phyloP scores from a whole-genome alignment of 2,329 filamentous ascomycete species.

The Colletotrichum lindemuthianum region DNA sequence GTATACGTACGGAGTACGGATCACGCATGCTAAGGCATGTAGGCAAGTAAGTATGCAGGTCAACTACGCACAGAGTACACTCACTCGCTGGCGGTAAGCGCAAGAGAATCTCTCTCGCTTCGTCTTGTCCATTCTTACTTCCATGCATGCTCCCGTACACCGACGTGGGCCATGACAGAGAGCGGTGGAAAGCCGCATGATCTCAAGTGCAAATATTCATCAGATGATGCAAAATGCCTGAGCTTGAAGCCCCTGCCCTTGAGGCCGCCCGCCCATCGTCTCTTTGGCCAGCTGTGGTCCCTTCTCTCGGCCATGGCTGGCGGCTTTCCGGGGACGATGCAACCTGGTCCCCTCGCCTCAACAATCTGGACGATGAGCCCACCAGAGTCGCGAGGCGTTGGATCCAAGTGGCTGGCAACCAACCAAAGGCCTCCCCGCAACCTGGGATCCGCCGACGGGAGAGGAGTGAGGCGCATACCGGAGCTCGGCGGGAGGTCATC shows the following conservation, averaged over 20 bases:
- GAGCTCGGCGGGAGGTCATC: neutral
- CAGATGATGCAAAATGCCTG: constrained; percentile 18
- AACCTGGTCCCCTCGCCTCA: neutral
- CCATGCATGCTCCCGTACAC: constrained; percentile 30
- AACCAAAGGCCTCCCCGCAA: neutral
- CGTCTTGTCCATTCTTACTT: constrained; percentile 2
- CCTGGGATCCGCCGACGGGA: neutral
- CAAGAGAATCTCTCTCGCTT: constrained; percentile 5
- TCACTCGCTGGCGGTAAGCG: neutral
- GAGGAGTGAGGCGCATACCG: constrained; percentile 15
- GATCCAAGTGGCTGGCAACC: constrained; percentile 4
- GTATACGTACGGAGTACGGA: too few species aligned
- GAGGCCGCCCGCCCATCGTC: neutral
- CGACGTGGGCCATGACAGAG: constrained; percentile 18
- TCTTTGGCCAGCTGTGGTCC: constrained; percentile 1
- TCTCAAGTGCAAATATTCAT: constrained; percentile 13
- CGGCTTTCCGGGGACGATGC: too few species aligned
- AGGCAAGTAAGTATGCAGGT: too few species aligned
- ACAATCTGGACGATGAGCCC: neutral
- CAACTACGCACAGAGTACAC: too few species aligned
- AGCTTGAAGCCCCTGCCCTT: constrained; percentile 7
- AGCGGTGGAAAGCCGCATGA: constrained; percentile 27
- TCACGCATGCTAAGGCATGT: too few species aligned
- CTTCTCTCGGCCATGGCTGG: neutral
- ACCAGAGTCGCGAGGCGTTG: constrained; percentile 12